phyloP scores from a whole-genome alignment of 768 basidiomycete genomes.

The Rhodotorula kratochvilovae region DNA sequence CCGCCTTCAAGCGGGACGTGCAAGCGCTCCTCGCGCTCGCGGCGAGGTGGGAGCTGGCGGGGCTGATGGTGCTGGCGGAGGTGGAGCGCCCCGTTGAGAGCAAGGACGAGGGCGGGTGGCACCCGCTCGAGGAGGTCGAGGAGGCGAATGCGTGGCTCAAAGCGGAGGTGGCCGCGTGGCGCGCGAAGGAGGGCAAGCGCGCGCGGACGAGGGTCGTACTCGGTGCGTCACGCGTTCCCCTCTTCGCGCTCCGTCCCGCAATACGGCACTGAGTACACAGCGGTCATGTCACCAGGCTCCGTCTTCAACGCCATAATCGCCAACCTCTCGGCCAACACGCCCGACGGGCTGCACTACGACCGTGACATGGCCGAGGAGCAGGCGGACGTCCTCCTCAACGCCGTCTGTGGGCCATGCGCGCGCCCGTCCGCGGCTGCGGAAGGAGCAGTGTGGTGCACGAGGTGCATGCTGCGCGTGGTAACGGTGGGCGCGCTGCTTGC shows the following conservation, averaged over 20 bases:
- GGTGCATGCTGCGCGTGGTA: too few species aligned
- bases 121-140: not conserved
- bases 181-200: not conserved
- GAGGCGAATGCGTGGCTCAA: not conserved
- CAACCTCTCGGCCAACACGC: not conserved
- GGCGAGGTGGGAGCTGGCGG: not conserved
- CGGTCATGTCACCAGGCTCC: not conserved
- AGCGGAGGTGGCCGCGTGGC: not conserved
- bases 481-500: too few species aligned
- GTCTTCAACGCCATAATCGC: conserved; percentile 1
- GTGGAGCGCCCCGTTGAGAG: not conserved
- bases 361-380: not conserved
- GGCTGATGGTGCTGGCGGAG: not conserved
- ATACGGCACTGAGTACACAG: not conserved
- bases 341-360: not conserved
- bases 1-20: not conserved
- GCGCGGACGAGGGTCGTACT: not conserved
- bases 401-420: not conserved
- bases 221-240: not conserved
- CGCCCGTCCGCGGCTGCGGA: too few species aligned
- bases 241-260: not conserved
- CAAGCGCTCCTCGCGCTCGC: not conserved
- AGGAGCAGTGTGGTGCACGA: too few species aligned
- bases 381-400: not conserved
- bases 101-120: not conserved